Percentiles rank a stretch among this genome's conserved stretches.
These are phyloP conservation scores for Trametes cingulata DNA, from an alignment of 768 basidiomycete genomes.

Conservation along the genomic window DNA sequence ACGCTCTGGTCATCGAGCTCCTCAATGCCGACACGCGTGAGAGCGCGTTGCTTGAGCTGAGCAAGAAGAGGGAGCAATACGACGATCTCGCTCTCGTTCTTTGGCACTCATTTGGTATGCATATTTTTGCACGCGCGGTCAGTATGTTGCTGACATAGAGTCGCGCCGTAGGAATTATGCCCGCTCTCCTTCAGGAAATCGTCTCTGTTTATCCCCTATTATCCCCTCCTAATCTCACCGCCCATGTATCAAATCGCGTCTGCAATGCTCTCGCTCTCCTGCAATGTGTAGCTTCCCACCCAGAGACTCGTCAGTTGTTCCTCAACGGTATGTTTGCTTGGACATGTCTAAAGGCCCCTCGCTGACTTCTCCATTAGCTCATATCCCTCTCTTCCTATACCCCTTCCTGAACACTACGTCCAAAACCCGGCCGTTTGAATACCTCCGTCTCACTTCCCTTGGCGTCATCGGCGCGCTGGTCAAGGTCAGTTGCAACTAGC, in stretches of 20 bases:
- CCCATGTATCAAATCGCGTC: constrained; percentile 96
- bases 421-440: constrained; percentile 99
- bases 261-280: constrained; percentile 97
- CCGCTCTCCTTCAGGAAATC: constrained; percentile 94
- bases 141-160: not conserved
- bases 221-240: constrained; percentile 93
- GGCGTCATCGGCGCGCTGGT: constrained; percentile 99
- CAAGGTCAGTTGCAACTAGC: constrained; percentile 56
- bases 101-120: constrained; percentile 94
- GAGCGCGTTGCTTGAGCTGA: constrained; percentile 88
- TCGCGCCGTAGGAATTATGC: constrained; percentile 81
- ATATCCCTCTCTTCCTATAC: constrained; percentile 93
- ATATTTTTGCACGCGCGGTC: too few relatives aligned
- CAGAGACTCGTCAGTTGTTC: constrained; percentile 94
- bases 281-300: constrained; percentile 97
- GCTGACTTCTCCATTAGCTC: constrained; percentile 51
- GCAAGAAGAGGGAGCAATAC: constrained; percentile 98
- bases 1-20: constrained; percentile 84
- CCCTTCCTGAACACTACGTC: constrained; percentile 98
- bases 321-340: constrained; percentile 71
- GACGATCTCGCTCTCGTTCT: constrained; percentile 96
- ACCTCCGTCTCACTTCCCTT: constrained; percentile 97
- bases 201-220: constrained; percentile 97
- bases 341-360: not conserved
- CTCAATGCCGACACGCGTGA: constrained; percentile 85